Evolutionary conservation across 257 asterid genomes (phyloP).

Genomic region (Solanum ossicruentum): DNA sequence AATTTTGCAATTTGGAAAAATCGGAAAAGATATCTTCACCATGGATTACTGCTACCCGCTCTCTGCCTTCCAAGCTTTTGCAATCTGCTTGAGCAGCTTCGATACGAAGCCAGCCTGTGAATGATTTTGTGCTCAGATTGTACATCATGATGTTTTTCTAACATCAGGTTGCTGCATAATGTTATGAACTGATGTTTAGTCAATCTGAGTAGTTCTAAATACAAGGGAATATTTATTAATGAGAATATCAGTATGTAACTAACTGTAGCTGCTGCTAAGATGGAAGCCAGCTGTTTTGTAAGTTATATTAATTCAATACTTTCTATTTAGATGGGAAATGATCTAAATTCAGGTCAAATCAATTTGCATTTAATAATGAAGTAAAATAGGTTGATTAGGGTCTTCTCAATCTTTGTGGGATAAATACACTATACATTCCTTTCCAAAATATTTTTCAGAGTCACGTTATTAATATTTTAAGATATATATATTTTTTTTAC

Average conservation of each 20-base stretch:
- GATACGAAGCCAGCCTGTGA: background rate
- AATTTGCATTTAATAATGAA: too few relatives aligned
- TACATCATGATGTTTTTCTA: background rate
- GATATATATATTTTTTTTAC: too few relatives aligned
- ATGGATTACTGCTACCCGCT: background rate
- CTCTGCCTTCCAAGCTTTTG: background rate
- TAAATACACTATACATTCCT: too few relatives aligned
- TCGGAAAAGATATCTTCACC: background rate
- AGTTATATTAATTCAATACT: background rate
- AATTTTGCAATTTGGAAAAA: background rate
- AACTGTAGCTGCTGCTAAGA: background rate
- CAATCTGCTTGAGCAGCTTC: background rate
- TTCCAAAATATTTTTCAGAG: too few relatives aligned
- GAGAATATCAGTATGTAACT: background rate
- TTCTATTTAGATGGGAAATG: background rate
- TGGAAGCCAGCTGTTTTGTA: background rate
- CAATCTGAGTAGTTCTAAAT: background rate
- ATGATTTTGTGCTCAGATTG: background rate
- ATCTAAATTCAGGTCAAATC: background rate
- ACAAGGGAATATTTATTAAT: background rate
- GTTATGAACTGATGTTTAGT: background rate
- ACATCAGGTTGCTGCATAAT: background rate
- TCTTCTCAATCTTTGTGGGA: too few relatives aligned
- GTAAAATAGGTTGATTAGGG: too few relatives aligned
- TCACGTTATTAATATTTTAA: too few relatives aligned